These are phyloP conservation scores for Gardenia jasminoides DNA, from an alignment of 257 asterid species.

Conservation along the genomic window DNA sequence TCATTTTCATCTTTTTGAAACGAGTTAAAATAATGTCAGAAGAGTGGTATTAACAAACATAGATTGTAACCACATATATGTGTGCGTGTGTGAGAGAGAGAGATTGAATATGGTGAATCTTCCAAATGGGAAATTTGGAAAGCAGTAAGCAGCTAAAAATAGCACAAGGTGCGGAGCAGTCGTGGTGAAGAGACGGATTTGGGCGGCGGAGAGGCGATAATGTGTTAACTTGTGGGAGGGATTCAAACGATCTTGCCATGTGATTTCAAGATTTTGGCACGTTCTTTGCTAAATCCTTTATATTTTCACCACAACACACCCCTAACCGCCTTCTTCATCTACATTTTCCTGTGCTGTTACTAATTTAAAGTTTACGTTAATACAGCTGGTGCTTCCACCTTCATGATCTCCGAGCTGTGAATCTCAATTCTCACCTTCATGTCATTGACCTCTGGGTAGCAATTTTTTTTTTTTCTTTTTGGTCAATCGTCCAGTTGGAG, in stretches of 20 bases:
- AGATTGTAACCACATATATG: too few species aligned
- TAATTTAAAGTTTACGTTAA: background rate
- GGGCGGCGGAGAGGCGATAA: background rate
- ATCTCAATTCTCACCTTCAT: background rate
- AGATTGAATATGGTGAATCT: background rate
- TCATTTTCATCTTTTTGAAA: too few species aligned
- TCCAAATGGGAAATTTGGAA: background rate
- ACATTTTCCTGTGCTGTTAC: background rate
- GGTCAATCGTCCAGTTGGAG: background rate
- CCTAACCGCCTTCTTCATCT: constrained; percentile 1
- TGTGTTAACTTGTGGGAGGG: background rate
- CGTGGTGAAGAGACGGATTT: constrained; percentile 1
- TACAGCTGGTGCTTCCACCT: background rate
- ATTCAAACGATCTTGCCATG: constrained; percentile 8
- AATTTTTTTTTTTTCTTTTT: background rate
- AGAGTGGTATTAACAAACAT: too few species aligned
- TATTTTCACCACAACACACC: background rate
- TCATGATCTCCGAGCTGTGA: background rate
- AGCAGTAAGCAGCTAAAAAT: background rate
- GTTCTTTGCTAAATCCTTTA: constrained; percentile 7
- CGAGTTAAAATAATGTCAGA: too few species aligned
- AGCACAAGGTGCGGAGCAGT: too few species aligned
- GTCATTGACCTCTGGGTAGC: background rate
- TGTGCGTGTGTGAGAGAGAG: too few species aligned
- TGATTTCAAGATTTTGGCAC: constrained; percentile 21